Evolutionary conservation across 2,329 filamentous ascomycete genomes (phyloP).

Genomic region (Parascedosporium putredinis): DNA sequence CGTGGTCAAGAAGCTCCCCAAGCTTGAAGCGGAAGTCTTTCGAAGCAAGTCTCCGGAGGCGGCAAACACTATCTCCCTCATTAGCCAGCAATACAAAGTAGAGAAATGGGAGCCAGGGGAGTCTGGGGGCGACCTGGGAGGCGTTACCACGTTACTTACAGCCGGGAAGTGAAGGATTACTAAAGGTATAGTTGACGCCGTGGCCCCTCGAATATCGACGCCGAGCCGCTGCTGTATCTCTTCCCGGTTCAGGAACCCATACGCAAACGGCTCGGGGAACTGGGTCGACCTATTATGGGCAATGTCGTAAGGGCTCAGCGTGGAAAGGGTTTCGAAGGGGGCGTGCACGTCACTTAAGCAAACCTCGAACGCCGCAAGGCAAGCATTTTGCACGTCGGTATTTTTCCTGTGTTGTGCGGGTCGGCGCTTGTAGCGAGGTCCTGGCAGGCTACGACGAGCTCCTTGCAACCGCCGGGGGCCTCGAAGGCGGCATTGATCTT

Average conservation of each 20-base stretch:
- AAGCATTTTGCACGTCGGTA: neutral
- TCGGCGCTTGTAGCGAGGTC: neutral
- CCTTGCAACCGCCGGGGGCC: constrained; percentile 1
- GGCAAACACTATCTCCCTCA: neutral
- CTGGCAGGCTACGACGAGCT: neutral
- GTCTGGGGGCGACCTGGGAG: too few species aligned
- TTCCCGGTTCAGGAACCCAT: constrained; percentile 54
- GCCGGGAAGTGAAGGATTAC: neutral
- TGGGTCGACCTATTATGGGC: constrained; percentile 45
- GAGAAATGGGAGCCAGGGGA: too few species aligned
- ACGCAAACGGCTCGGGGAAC: constrained; percentile 51
- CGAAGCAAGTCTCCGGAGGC: constrained; percentile 3
- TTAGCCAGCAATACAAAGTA: too few species aligned
- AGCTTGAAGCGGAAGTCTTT: constrained; percentile 22
- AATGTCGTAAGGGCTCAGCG: constrained; percentile 32
- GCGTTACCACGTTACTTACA: too few species aligned
- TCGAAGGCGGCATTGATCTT: neutral
- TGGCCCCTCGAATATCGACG: constrained; percentile 20
- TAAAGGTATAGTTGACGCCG: constrained; percentile 5
- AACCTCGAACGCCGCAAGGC: neutral
- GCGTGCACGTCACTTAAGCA: neutral
- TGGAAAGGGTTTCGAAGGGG: neutral
- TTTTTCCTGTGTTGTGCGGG: constrained; percentile 5
- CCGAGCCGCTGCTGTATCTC: constrained; percentile 49
- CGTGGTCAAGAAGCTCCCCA: constrained; percentile 47